A percentile compares a stretch with the other conserved stretches of the same genome.
Evolutionary conservation across 805 yeast genomes (phyloP).

Genomic region (Brettanomyces sp.): DNA sequence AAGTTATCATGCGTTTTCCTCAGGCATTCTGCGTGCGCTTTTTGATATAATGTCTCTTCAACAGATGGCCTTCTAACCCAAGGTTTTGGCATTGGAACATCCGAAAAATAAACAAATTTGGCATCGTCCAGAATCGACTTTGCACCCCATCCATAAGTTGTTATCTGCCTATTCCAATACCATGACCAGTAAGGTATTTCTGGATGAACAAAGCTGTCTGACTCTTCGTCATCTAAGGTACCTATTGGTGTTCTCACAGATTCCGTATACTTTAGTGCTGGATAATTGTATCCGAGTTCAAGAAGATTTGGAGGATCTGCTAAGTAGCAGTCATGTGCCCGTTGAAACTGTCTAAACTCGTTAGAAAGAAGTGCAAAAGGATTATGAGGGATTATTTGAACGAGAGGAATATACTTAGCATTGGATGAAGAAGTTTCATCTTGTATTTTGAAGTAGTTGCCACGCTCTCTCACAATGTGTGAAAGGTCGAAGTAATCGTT

Average conservation of each 20-base stretch:
- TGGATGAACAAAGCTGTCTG: background rate
- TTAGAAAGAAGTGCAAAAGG: slow-evolving; percentile 43
- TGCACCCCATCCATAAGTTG: slow-evolving; percentile 28
- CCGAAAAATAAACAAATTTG: slow-evolving; percentile 52
- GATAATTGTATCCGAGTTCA: slow-evolving; percentile 5
- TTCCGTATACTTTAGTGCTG: slow-evolving; percentile 7
- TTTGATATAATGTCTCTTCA: slow-evolving; percentile 4
- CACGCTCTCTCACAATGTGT: slow-evolving; percentile 7
- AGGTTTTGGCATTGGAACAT: slow-evolving; percentile 59
- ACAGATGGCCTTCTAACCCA: slow-evolving; percentile 31
- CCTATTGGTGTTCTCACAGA: slow-evolving; percentile 2
- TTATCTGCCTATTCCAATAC: slow-evolving; percentile 1
- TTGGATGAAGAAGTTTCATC: background rate
- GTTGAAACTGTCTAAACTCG: slow-evolving; percentile 29
- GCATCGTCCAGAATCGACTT: slow-evolving; percentile 19
- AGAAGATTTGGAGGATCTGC: slow-evolving; percentile 36
- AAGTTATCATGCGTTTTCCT: background rate
- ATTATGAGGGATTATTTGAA: slow-evolving; percentile 40
- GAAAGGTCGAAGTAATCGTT: slow-evolving; percentile 27
- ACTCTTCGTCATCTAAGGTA: slow-evolving; percentile 1
- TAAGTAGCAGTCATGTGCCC: slow-evolving; percentile 30
- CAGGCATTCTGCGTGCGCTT: slow-evolving; percentile 22
- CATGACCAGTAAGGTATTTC: slow-evolving; percentile 3
- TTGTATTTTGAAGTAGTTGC: slow-evolving; percentile 4
- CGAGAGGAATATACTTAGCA: slow-evolving; percentile 14